Evolutionary conservation across 805 yeast species (phyloP), one percentile per base, ranked within the genome.

Genomic region (Metschnikowia sp.): DNA sequence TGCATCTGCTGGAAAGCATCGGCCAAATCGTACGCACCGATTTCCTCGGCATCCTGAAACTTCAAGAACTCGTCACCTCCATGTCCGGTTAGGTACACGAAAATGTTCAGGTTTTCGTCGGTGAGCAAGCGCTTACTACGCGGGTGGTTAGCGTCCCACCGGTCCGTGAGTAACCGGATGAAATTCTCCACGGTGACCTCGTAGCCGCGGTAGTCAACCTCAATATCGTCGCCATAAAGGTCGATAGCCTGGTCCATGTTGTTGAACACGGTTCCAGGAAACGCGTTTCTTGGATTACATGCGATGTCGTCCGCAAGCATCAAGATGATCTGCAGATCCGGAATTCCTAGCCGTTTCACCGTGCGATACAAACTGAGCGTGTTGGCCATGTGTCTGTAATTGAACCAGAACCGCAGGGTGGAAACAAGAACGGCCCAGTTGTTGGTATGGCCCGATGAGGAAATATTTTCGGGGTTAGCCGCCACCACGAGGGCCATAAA

Each of bases 131-230:
- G 75, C 67, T 94, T 94, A 11, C 96, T 86, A 52, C 96, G 77
- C 3, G 99, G 98, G 54, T 92, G 96, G 45, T 88, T 91, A 33
- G 84, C 86, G 39, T 90, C 90, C 96, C 98, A 94, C 55, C 98
- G 80, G 63, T 94, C 98, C 0, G 99, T 94, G 54, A 94, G 69
- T 48, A 94, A 70, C 52, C 99, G 75, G n/a, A 94, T 82, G 57
- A 94, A 92, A 65, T 90, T 92, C 65, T 94, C 98, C 19, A 94
- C 99, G 0, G 99, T 94, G 22, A 94, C 99, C 58, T 94, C 99
- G 63, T 94, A 94, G 0, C 99, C 99, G 53, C 97, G 74, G 65
- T 90, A 94, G 66, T 94, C 99, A 11, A 94, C 98, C 65, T 94
- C 98, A 35, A 94, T 87, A 60, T 84, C 84, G 55, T 88, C 96